phyloP scores from a whole-genome alignment of 331 rosid species.

The Pyracantha coccinea region DNA sequence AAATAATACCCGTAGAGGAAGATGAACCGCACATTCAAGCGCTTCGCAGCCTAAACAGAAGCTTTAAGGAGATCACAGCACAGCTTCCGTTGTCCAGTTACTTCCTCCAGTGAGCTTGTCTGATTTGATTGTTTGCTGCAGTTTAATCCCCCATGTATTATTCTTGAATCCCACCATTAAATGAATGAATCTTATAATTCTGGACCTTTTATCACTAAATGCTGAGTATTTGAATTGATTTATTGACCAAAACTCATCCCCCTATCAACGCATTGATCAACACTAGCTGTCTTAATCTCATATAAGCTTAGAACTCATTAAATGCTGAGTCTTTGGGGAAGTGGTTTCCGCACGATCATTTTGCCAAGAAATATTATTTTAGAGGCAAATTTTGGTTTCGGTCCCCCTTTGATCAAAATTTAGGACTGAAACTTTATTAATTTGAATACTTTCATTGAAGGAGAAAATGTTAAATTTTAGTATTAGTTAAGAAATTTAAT shows the following conservation, averaged over 20 bases:
- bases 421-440: too few relatives aligned
- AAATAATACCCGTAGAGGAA: conserved; percentile 37
- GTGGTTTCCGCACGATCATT: too few relatives aligned
- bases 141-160: neutral
- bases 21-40: conserved; percentile 54
- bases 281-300: too few relatives aligned
- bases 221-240: neutral
- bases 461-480: too few relatives aligned
- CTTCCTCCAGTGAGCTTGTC: conserved; percentile 16
- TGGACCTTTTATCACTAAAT: neutral
- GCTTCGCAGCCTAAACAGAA: conserved; percentile 39
- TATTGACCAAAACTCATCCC: neutral
- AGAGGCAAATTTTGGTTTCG: too few relatives aligned
- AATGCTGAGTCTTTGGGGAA: too few relatives aligned
- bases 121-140: neutral
- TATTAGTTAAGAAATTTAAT: too few relatives aligned
- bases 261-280: neutral
- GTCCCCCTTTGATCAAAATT: too few relatives aligned
- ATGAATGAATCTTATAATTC: neutral
- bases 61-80: conserved; percentile 27
- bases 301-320: too few relatives aligned
- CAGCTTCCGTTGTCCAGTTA: conserved; percentile 33
- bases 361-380: too few relatives aligned
- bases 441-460: too few relatives aligned
- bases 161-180: neutral